Conservation (phyloP, 306 rosid species). For the Cicer arietinum region DNA sequence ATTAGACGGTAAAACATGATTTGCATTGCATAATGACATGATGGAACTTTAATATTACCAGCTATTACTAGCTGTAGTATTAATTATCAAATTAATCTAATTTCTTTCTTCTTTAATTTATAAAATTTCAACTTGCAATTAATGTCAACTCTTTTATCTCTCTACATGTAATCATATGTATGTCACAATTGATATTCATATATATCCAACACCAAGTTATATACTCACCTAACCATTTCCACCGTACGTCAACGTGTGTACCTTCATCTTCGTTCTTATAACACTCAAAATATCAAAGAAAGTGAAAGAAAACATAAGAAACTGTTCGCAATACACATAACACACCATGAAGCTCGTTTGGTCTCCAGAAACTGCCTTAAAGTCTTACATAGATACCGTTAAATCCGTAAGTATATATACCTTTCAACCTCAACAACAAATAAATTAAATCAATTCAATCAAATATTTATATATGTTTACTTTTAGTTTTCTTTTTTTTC, state of each 20-base stretch:
- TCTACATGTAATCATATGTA: not conserved
- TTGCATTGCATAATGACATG: not conserved
- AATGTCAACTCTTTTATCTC: constrained; percentile 53
- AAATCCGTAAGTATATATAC: constrained; percentile 62
- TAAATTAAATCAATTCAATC: not conserved
- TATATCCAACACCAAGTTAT: not conserved
- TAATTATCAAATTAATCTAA: not conserved
- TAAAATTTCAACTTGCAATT: constrained; percentile 8
- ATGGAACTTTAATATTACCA: constrained; percentile 4
- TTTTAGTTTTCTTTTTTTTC: not conserved
- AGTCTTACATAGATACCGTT: constrained; percentile 79
- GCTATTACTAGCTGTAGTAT: not conserved
- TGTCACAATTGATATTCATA: not conserved
- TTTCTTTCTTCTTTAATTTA: not conserved
- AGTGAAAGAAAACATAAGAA: not conserved
- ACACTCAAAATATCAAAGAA: not conserved
- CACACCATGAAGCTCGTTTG: constrained; percentile 88
- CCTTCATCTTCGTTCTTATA: not conserved
- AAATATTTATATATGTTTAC: not conserved
- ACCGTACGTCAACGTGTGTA: constrained; percentile 43
- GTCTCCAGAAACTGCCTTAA: constrained; percentile 87
- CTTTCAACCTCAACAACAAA: constrained; percentile 1
- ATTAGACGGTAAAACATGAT: not conserved
- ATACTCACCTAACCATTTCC: constrained; percentile 5
- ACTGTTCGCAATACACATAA: not conserved